A percentile compares a stretch with the other conserved stretches of the same genome.
These are phyloP conservation scores for Acidomyces sp. DNA, from an alignment of 495 filamentous ascomycete species.

Conservation along the genomic window DNA sequence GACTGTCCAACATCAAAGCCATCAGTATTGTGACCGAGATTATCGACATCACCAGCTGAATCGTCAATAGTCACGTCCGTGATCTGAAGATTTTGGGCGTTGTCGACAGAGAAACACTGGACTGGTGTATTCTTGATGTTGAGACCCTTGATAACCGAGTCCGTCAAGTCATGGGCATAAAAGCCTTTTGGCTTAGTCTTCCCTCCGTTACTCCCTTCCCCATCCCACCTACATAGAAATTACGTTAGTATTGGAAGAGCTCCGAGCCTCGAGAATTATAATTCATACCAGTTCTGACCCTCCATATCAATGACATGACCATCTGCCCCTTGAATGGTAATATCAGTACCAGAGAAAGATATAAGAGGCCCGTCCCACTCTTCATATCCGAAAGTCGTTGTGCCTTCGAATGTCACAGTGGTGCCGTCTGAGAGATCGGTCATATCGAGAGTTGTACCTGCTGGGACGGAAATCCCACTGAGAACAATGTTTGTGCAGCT, in stretches of 20 bases:
- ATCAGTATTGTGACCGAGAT: constrained; percentile 44
- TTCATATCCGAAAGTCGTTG: constrained; percentile 40
- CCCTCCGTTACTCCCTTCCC: constrained; percentile 40
- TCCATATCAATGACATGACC: constrained; percentile 34
- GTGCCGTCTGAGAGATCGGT: constrained; percentile 33
- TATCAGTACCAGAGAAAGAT: constrained; percentile 32
- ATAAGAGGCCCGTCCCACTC: constrained; percentile 41
- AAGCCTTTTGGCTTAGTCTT: constrained; percentile 47
- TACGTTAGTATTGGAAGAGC: too few species aligned
- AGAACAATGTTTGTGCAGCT: constrained; percentile 36
- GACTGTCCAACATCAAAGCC: constrained; percentile 43
- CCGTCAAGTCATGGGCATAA: constrained; percentile 32
- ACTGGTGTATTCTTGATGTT: constrained; percentile 48
- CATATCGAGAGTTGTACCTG: constrained; percentile 37
- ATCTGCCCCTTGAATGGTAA: constrained; percentile 32
- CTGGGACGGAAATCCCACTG: constrained; percentile 33
- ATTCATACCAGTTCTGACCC: constrained; percentile 36
- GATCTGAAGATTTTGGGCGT: constrained; percentile 34
- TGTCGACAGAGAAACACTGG: constrained; percentile 47
- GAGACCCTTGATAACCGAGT: constrained; percentile 32
- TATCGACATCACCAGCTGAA: constrained; percentile 35
- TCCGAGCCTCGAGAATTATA: too few species aligned
- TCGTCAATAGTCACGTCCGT: constrained; percentile 47
- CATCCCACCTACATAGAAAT: too few species aligned
- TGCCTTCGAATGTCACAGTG: constrained; percentile 39